A percentile compares a stretch with the other conserved stretches of the same genome.
phyloP scores from a whole-genome alignment of 805 yeast genomes.

The Lachancea sp. region DNA sequence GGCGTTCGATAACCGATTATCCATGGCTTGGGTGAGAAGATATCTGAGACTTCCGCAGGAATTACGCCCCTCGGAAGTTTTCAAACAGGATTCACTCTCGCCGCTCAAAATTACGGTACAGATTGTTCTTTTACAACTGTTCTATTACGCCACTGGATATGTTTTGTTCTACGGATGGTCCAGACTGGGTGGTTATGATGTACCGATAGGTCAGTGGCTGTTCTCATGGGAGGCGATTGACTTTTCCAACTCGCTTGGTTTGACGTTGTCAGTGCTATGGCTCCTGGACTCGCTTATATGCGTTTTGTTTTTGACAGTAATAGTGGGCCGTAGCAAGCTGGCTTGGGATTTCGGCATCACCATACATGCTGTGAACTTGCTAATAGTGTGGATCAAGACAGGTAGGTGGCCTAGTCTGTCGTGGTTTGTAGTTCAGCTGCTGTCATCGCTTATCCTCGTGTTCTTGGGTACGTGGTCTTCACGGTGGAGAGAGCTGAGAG shows the following conservation, averaged over 20 bases:
- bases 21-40: constrained; percentile 25
- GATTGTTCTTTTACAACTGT: constrained; percentile 67
- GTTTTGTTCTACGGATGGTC: constrained; percentile 60
- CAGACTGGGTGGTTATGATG: constrained; percentile 62
- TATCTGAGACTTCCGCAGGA: constrained; percentile 27
- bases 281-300: constrained; percentile 74
- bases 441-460: constrained; percentile 63
- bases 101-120: constrained; percentile 61
- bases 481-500: constrained; percentile 84
- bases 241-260: constrained; percentile 72
- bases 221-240: constrained; percentile 76
- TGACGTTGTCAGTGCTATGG: constrained; percentile 72
- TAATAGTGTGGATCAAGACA: constrained; percentile 61
- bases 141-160: constrained; percentile 71
- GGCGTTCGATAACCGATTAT: background rate
- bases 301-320: constrained; percentile 74
- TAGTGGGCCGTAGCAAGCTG: constrained; percentile 86
- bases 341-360: constrained; percentile 98
- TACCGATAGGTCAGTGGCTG: constrained; percentile 55
- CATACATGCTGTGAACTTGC: constrained; percentile 70
- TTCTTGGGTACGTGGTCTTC: constrained; percentile 83
- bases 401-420: constrained; percentile 64
- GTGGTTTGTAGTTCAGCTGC: constrained; percentile 81
- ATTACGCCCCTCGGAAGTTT: constrained; percentile 26
- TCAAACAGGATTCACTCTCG: constrained; percentile 41